Percentiles rank a stretch among this genome's conserved stretches.
These are phyloP conservation scores for Cryptococcus jaspeensis DNA, from an alignment of 1,284 basidiomycete genomes.

Conservation along the genomic window DNA sequence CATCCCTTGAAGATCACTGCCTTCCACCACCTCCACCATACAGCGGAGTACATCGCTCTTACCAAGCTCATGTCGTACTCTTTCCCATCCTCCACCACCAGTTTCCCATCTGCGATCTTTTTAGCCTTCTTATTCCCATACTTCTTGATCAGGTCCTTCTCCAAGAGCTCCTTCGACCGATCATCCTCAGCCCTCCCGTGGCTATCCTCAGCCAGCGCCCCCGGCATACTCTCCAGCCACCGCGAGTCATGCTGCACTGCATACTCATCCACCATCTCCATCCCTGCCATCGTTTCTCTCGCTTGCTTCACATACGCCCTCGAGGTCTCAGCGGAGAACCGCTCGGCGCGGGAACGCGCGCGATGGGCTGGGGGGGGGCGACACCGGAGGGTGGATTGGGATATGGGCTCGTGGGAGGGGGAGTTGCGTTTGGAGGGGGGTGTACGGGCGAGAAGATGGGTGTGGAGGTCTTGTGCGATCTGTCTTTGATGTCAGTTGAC, in stretches of 20 bases:
- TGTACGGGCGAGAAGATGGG: slow-evolving; percentile 1
- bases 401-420: neutral
- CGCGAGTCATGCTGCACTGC: slow-evolving; percentile 5
- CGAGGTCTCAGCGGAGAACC: neutral
- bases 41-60: slow-evolving; percentile 40
- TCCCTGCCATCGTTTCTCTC: slow-evolving; percentile 10
- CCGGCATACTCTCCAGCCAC: neutral
- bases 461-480: slow-evolving; percentile 14
- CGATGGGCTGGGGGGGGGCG: too few relatives aligned
- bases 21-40: slow-evolving; percentile 12
- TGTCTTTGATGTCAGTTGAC: neutral
- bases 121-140: slow-evolving; percentile 11
- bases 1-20: slow-evolving; percentile 12
- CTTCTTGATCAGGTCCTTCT: neutral
- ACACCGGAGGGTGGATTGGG: neutral
- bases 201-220: neutral
- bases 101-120: slow-evolving; percentile 12
- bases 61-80: slow-evolving; percentile 62
- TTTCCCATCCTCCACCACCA: slow-evolving; percentile 25
- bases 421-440: slow-evolving; percentile 5
- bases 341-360: neutral
- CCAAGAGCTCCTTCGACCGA: too few relatives aligned
- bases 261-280: slow-evolving; percentile 8
- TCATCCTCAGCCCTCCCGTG: neutral
- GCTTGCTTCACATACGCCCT: slow-evolving; percentile 2